These are phyloP conservation scores for Aurantiochytrium sp. DNA, from an alignment of 108 stramenopile genomes.

Conservation along the genomic window DNA sequence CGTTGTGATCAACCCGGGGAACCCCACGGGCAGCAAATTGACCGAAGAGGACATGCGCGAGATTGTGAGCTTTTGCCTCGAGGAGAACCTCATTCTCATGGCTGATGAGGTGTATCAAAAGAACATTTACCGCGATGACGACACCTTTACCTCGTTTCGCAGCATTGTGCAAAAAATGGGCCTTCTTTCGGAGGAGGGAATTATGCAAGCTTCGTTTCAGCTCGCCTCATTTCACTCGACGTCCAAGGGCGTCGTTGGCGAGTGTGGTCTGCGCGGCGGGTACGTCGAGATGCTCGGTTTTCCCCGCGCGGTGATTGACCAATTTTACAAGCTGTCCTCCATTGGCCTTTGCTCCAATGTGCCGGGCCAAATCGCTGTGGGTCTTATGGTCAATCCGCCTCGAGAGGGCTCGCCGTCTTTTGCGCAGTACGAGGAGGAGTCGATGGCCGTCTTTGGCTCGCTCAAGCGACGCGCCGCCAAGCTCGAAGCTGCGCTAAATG, in stretches of 20 bases:
- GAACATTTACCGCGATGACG: slow-evolving; percentile 70
- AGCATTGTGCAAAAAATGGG: slow-evolving; percentile 40
- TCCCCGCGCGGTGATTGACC: slow-evolving; percentile 66
- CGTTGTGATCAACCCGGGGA: slow-evolving; percentile 89
- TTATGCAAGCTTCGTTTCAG: slow-evolving; percentile 50
- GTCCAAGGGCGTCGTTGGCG: slow-evolving; percentile 82
- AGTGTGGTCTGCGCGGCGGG: slow-evolving; percentile 88
- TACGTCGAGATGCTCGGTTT: slow-evolving; percentile 78
- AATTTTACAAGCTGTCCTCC: slow-evolving; percentile 82
- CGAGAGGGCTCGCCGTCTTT: slow-evolving; percentile 56
- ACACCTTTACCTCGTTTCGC: slow-evolving; percentile 69
- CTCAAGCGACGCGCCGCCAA: slow-evolving; percentile 69
- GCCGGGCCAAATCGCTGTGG: slow-evolving; percentile 74
- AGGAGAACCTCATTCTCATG: slow-evolving; percentile 66
- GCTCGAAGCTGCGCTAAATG: slow-evolving; percentile 71
- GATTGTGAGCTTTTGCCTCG: slow-evolving; percentile 68
- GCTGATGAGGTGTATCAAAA: slow-evolving; percentile 92
- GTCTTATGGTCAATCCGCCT: slow-evolving; percentile 81
- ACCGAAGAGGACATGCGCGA: slow-evolving; percentile 62
- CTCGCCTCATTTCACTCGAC: slow-evolving; percentile 82
- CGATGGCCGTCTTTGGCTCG: slow-evolving; percentile 54
- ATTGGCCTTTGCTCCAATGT: slow-evolving; percentile 73
- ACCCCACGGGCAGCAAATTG: slow-evolving; percentile 83
- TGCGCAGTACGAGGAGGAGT: slow-evolving; percentile 58
- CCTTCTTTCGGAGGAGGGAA: neutral